Evolutionary conservation across 1,284 basidiomycete species (phyloP).

Genomic region (Ceratobasidium sp.): DNA sequence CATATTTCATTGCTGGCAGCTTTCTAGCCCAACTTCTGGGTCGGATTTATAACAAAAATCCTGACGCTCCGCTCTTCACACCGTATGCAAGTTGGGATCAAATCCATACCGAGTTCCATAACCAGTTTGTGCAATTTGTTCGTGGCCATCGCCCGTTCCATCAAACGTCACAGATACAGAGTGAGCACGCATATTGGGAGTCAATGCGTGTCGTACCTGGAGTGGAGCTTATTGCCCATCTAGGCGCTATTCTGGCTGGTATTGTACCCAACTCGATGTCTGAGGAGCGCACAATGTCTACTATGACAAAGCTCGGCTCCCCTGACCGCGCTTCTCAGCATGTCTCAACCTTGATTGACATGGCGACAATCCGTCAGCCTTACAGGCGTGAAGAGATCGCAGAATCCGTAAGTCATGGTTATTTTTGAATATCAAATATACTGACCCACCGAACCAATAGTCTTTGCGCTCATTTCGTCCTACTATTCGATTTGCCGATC

Average conservation of each 20-base stretch:
- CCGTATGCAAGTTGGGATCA: constrained; percentile 5
- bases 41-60: constrained; percentile 21
- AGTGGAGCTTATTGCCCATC: constrained; percentile 3
- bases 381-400: constrained; percentile 5
- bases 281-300: constrained; percentile 60
- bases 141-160: constrained; percentile 25
- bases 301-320: constrained; percentile 59
- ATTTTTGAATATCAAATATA: not conserved
- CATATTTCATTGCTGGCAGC: constrained; percentile 34
- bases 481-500: not conserved
- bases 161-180: not conserved
- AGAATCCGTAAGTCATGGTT: not conserved
- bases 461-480: constrained; percentile 9
- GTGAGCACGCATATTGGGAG: constrained; percentile 20
- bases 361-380: constrained; percentile 27
- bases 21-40: constrained; percentile 23
- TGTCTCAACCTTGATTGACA: constrained; percentile 22
- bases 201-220: constrained; percentile 1
- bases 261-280: constrained; percentile 58
- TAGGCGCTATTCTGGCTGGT: not conserved
- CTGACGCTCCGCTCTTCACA: not conserved
- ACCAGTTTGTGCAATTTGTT: constrained; percentile 8
- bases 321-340: constrained; percentile 49
- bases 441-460: not conserved
- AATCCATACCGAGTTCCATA: not conserved